These are phyloP conservation scores for Diaporthe amygdali DNA, from an alignment of 2,329 filamentous ascomycete species.

Conservation along the genomic window DNA sequence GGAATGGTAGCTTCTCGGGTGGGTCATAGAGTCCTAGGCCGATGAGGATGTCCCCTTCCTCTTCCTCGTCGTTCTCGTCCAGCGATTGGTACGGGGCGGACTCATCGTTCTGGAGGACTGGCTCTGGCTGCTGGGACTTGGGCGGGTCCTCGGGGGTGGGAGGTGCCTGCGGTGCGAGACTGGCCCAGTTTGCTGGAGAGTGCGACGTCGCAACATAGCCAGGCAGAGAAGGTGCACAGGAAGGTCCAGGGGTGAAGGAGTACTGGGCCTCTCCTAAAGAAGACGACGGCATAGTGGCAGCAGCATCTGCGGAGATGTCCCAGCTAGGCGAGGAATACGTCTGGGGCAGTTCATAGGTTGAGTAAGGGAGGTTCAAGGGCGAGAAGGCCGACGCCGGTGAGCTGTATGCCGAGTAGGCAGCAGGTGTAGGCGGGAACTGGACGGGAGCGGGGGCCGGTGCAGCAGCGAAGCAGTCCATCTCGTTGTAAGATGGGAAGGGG, in stretches of 20 bases:
- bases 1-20: constrained; percentile 59
- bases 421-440: constrained; percentile 58
- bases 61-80: constrained; percentile 54
- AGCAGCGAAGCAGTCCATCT: constrained; percentile 46
- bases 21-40: constrained; percentile 83
- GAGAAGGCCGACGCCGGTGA: constrained; percentile 63
- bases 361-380: constrained; percentile 55
- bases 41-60: constrained; percentile 74
- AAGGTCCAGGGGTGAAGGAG: background rate
- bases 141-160: constrained; percentile 66
- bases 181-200: constrained; percentile 21
- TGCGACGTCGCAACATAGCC: constrained; percentile 25
- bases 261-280: background rate
- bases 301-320: constrained; percentile 31
- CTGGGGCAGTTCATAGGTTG: constrained; percentile 41
- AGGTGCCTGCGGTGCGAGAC: constrained; percentile 41
- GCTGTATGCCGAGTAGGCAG: constrained; percentile 61
- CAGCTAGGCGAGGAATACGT: constrained; percentile 46
- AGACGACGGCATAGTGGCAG: constrained; percentile 7
- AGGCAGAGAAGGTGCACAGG: constrained; percentile 5
- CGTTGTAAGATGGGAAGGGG: constrained; percentile 45
- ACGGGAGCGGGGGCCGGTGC: constrained; percentile 36
- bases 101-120: constrained; percentile 53
- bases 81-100: constrained; percentile 53
- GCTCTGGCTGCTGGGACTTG: constrained; percentile 53